Conservation (phyloP, 2,329 filamentous ascomycete genomes). For the Pseudogymnoascus sp. region DNA sequence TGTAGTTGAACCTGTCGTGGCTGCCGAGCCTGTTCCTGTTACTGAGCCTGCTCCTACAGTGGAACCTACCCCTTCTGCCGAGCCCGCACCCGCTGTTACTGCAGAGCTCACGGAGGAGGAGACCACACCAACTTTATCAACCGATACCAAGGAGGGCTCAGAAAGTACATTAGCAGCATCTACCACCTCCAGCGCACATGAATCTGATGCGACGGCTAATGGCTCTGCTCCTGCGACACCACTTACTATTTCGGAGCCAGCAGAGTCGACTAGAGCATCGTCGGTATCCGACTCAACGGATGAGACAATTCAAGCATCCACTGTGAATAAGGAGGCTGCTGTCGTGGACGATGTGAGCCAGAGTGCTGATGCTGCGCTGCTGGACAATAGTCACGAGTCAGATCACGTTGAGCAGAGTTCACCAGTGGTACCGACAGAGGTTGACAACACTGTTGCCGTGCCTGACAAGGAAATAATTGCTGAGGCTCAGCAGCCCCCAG, state of each 20-base stretch:
- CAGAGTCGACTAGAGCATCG: conserved; percentile 54
- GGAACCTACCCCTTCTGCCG: not conserved
- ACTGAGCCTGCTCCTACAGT: not conserved
- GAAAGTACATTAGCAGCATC: conserved; percentile 43
- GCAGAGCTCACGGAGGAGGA: conserved; percentile 18
- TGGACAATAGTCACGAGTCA: not conserved
- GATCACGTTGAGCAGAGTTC: not conserved
- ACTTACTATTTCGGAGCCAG: conserved; percentile 45
- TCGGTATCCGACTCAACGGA: conserved; percentile 57
- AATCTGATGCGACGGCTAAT: conserved; percentile 33
- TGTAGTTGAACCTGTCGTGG: not conserved
- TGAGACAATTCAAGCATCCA: conserved; percentile 41
- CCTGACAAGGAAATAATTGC: not conserved
- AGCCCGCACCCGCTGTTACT: not conserved
- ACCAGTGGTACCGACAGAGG: not conserved
- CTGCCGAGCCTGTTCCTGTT: not conserved
- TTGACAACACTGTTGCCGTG: not conserved
- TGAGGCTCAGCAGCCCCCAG: not conserved
- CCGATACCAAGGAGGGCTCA: conserved; percentile 43
- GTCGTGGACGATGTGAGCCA: not conserved
- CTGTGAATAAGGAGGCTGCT: conserved; percentile 8
- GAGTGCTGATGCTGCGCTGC: not conserved
- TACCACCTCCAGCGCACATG: conserved; percentile 30
- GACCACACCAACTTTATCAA: conserved; percentile 19
- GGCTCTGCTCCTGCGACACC: conserved; percentile 54